Evolutionary conservation across 768 basidiomycete genomes (phyloP).

Genomic region (Kwoniella sp.): DNA sequence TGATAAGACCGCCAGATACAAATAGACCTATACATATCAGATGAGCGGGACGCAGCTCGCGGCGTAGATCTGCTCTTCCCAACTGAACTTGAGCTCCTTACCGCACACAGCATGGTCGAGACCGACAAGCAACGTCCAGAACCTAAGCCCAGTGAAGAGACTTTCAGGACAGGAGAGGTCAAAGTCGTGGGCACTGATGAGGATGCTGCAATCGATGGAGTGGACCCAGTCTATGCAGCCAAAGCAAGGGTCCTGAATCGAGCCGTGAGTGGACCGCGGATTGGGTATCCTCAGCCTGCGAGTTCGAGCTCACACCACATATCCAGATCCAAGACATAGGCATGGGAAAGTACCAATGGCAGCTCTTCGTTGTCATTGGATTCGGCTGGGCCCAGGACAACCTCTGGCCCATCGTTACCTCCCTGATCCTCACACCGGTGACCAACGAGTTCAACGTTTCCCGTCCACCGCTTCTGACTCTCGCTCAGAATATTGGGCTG

Average conservation of each 20-base stretch:
- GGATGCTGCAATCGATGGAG: conserved; percentile 38
- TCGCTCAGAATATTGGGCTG: conserved; percentile 72
- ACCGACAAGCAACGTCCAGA: neutral
- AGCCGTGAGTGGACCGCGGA: conserved; percentile 14
- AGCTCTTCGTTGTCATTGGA: conserved; percentile 40
- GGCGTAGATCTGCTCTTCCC: too few species aligned
- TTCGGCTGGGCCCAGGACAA: conserved; percentile 50
- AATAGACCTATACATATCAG: too few species aligned
- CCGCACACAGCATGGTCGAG: neutral
- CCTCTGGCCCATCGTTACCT: conserved; percentile 63
- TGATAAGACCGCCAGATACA: too few species aligned
- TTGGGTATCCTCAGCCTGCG: neutral
- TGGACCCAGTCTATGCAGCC: conserved; percentile 43
- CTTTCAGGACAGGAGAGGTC: neutral
- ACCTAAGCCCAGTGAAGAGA: neutral
- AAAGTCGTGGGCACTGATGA: conserved; percentile 16
- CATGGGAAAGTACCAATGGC: conserved; percentile 47
- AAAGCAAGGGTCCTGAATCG: conserved; percentile 39
- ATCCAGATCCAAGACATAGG: conserved; percentile 42
- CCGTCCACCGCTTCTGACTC: conserved; percentile 65
- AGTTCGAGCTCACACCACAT: neutral
- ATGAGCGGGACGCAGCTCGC: too few species aligned
- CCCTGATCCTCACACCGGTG: conserved; percentile 67
- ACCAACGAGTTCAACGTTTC: conserved; percentile 66
- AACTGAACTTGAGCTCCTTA: too few species aligned